phyloP scores from a whole-genome alignment of 2,329 filamentous ascomycete genomes.

The Pseudogymnoascus sp. region DNA sequence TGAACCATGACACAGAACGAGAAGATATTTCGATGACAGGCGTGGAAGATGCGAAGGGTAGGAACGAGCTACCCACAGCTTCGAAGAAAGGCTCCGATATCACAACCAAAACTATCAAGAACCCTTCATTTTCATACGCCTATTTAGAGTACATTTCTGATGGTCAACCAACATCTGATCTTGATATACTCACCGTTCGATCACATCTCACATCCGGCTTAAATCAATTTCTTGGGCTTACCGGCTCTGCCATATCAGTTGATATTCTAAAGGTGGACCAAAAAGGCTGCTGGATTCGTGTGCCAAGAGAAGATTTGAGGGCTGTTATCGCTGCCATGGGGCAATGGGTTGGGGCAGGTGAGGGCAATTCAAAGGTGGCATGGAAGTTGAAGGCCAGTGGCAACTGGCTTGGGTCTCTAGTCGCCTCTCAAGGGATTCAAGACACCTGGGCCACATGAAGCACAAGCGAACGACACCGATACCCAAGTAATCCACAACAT shows the following conservation, averaged over 20 bases:
- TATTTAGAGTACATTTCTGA: constrained; percentile 34
- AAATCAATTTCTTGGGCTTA: constrained; percentile 60
- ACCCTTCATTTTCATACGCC: constrained; percentile 48
- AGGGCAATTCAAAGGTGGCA: constrained; percentile 30
- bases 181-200: constrained; percentile 57
- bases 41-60: not conserved
- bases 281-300: constrained; percentile 53
- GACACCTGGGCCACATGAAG: not conserved
- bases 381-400: constrained; percentile 48
- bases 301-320: constrained; percentile 52
- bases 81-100: constrained; percentile 35
- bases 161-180: constrained; percentile 11
- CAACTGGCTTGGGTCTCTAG: constrained; percentile 55
- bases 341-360: constrained; percentile 48
- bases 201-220: constrained; percentile 57
- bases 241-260: constrained; percentile 57
- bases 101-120: constrained; percentile 42
- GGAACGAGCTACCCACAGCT: not conserved
- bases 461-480: not conserved
- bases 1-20: not conserved
- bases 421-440: constrained; percentile 33
- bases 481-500: not conserved
- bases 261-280: constrained; percentile 59
- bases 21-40: constrained; percentile 3
- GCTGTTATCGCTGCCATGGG: constrained; percentile 57